These are phyloP conservation scores for Linum trigynum DNA, from an alignment of 345 rosid species.

Conservation along the genomic window DNA sequence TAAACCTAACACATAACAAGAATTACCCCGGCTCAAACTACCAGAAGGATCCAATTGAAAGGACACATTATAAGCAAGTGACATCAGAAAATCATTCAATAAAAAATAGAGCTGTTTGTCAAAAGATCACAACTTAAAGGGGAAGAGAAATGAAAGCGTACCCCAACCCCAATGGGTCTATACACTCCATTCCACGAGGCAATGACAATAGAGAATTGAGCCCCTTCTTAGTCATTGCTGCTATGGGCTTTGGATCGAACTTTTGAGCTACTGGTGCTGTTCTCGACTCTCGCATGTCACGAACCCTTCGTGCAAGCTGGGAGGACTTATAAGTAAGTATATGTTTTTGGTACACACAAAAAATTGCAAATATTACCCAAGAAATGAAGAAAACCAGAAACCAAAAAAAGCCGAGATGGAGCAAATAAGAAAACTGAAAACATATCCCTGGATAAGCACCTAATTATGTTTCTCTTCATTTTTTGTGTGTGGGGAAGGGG, in stretches of 20 bases:
- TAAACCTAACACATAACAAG: neutral
- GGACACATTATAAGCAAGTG: neutral
- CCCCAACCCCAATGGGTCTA: conserved; percentile 96
- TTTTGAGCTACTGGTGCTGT: conserved; percentile 72
- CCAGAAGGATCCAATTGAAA: conserved; percentile 4
- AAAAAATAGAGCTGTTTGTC: neutral
- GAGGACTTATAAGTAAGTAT: conserved; percentile 4
- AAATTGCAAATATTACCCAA: neutral
- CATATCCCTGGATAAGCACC: no score
- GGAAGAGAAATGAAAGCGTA: conserved; percentile 23
- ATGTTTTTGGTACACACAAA: neutral
- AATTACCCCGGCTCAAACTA: neutral
- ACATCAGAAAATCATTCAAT: neutral
- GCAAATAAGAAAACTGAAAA: no score
- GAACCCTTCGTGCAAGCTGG: conserved; percentile 88
- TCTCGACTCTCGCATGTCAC: conserved; percentile 89
- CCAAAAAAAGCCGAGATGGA: neutral
- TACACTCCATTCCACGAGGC: conserved; percentile 93
- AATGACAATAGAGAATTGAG: conserved; percentile 64
- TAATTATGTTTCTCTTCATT: no score
- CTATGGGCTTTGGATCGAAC: conserved; percentile 40
- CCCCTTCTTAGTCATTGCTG: conserved; percentile 31
- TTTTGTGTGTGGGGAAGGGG: no score
- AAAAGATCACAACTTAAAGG: neutral
- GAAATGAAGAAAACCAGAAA: neutral